Base-by-base conservation (phyloP, 345 rosid species). In the Melaleuca alternifolia region DNA sequence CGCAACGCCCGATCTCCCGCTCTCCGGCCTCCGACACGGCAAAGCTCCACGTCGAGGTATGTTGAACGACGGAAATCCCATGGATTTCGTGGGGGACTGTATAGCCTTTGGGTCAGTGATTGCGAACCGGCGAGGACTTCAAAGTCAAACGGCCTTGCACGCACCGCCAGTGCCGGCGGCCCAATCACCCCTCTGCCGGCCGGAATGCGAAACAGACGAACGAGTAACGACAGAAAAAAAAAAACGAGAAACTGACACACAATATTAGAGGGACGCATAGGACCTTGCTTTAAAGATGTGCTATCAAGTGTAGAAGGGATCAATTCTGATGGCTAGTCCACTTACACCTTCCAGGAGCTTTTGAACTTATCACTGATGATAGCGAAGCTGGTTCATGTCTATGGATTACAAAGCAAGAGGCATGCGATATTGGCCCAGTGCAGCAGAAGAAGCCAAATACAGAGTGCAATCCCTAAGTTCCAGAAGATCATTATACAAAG, bases 391-490 rank as follows among this genome's bases (percentile, higher is more conserved):
- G 99, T 82, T 91, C 98, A 62, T 96, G 99, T 91, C 91, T 97
- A 50, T 96, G 98, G 99, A 93, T 96, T 86, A 94, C 98, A 59
- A 94, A 92, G 81, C 97, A 99, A 94, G 91, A 76, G 99, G 99
- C 84, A 84, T 94, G 91, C 96, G 96, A 90, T 97, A 96, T 91
- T 97, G 99, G 99, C 99, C 99, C 79, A 89, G 92, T 89, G 93
- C 96, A 24, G 54, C 54, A 50, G 99, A 96, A 89, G 87, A 92
- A 90, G 91, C 91, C 85, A 97, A 96, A 92, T 96, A 94, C 93
- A 6, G 82, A 86, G 30, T 93, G 90, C 89, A 14, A 71, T 93
- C 92, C 85, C 90, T 90, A 87, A 85, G 89, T 86, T 92, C 93
- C 87, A 87, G 83, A 20, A 87, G 54, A 86, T 57, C 85, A 30